A percentile compares a stretch with the other conserved stretches of the same genome.
These are phyloP conservation scores for Nelumbo lutea DNA, from an alignment of 164 flowering plant species.

Conservation along the genomic window DNA sequence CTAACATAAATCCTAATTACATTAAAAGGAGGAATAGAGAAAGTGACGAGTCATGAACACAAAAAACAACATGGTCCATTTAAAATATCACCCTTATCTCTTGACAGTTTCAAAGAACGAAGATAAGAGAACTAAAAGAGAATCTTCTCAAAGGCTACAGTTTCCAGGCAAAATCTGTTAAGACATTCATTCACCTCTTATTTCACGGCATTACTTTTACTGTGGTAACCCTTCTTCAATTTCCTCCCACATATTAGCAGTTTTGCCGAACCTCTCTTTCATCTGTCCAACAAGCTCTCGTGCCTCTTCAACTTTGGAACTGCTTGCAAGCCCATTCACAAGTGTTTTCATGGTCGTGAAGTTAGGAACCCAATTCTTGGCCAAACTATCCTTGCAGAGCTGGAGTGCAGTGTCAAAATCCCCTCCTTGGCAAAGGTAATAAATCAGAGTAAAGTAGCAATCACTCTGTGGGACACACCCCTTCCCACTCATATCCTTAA, in stretches of 20 bases:
- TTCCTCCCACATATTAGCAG: conserved; percentile 60
- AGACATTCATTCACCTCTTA: neutral
- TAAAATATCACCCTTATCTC: neutral
- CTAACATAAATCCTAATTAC: neutral
- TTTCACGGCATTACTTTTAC: conserved; percentile 14
- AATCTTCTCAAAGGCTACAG: neutral
- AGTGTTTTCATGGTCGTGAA: conserved; percentile 60
- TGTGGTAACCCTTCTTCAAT: conserved; percentile 52
- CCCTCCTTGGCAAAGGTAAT: conserved; percentile 49
- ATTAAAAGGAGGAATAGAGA: neutral
- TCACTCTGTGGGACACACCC: conserved; percentile 42
- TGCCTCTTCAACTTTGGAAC: conserved; percentile 58
- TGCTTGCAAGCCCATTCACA: conserved; percentile 65
- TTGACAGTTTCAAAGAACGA: neutral
- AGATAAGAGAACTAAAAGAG: neutral
- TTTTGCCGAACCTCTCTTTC: conserved; percentile 53
- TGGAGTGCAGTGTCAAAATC: conserved; percentile 59
- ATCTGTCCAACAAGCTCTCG: conserved; percentile 38
- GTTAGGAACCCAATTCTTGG: conserved; percentile 67
- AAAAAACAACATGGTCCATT: neutral
- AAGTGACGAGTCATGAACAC: neutral
- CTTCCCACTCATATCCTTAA: conserved; percentile 40
- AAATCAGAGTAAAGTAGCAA: conserved; percentile 56
- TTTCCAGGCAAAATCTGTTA: neutral
- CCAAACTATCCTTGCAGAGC: conserved; percentile 48